Base-by-base conservation (phyloP, 2,329 filamentous ascomycete species). In the Aureobasidium sp. region DNA sequence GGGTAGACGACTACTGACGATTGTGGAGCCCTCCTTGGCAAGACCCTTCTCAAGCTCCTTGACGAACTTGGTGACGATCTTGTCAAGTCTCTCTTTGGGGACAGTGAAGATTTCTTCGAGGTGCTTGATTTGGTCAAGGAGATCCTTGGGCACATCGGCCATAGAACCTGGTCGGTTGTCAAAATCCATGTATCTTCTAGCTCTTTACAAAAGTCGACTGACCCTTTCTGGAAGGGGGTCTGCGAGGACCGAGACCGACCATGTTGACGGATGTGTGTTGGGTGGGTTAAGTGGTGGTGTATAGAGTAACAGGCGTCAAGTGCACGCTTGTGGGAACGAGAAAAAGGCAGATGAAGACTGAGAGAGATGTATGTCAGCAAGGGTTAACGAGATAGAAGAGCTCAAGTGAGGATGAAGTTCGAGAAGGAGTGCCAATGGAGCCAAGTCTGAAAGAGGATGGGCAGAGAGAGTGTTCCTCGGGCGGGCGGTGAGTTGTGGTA, bases 31-130 rank as follows among this genome's bases (percentile, higher is more conserved):
- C 75, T 95, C 87, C 61, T 91, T 87, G 59, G 82, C 88, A 58
- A 97, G 80, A 88, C 89, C 91, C 76, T 95, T 95, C 64, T 86
- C 83, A 59, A 99, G 83, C 79, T 99, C 94, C 35, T 81, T 82
- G 54, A 95, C 81, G 73, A 99, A 99, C 74, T 96, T 93, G 57
- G 89, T 80, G 43, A 90, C 93, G 70, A 99, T 92, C 66, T 87
- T 76, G 82, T 97, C 97, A 60, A 97, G 84, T 78, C 89, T 95
- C 38, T 82, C 76, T 0, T 81, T 81, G 65, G 88, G 83, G 47
- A 97, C 85, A 11, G 86, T 88, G 75, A 99, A 96, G 58, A 87
- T 75, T 61, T 91, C 82, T 78, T 97, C 94, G 25, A 97, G 82
- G 64, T 83, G 81, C 73, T 89, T 85, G 71, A 97, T 92, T 77